Percentiles rank a stretch among this genome's conserved stretches.
Evolutionary conservation across 306 rosid species (phyloP).

Genomic region (Fagus crenata): DNA sequence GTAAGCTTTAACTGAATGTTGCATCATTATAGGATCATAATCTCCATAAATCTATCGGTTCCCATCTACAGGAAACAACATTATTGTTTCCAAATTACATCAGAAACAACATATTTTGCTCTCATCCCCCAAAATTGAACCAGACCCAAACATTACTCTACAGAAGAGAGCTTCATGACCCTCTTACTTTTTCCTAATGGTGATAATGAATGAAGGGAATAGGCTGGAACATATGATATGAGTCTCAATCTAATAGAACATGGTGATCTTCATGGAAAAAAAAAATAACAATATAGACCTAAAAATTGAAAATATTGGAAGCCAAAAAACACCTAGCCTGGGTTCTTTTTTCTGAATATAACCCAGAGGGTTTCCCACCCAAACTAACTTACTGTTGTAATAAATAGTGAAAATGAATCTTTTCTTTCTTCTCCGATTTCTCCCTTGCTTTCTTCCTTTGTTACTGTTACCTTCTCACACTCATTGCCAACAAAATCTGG

Average conservation of each 20-base stretch:
- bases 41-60: constrained; percentile 30
- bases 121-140: constrained; percentile 55
- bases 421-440: constrained; percentile 13
- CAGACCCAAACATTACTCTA: constrained; percentile 10
- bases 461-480: constrained; percentile 27
- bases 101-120: constrained; percentile 41
- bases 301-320: constrained; percentile 47
- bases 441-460: constrained; percentile 30
- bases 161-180: not conserved
- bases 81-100: constrained; percentile 44
- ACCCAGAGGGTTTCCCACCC: constrained; percentile 41
- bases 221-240: constrained; percentile 37
- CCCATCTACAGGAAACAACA: constrained; percentile 37
- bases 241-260: constrained; percentile 39
- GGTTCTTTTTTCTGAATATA: constrained; percentile 31
- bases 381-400: constrained; percentile 28
- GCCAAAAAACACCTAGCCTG: constrained; percentile 39
- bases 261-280: constrained; percentile 40
- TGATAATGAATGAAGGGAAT: constrained; percentile 37
- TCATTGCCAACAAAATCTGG: constrained; percentile 45
- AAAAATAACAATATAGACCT: constrained; percentile 50
- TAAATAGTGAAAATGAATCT: constrained; percentile 45
- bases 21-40: constrained; percentile 39
- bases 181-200: not conserved
- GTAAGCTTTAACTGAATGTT: constrained; percentile 19